Evolutionary conservation across 495 filamentous ascomycete species (phyloP), one percentile per base, ranked within the genome.

Genomic region (Aspergillus funiculosus): DNA sequence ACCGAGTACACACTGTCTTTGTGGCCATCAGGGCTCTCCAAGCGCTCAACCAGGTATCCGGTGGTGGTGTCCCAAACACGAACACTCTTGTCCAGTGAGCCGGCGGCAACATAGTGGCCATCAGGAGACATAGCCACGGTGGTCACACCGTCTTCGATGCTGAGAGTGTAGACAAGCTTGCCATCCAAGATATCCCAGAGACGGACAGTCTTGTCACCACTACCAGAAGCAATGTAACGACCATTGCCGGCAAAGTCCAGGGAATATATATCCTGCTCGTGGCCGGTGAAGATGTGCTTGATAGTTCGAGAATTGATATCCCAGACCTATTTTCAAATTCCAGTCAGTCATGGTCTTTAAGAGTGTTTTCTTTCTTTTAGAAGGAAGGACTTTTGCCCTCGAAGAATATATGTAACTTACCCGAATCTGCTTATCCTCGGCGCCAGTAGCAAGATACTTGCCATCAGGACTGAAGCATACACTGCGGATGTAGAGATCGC

Each of bases 261-360:
- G n/a, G 86, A 91, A 62, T 94, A 94, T 50, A 94, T 94, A 48
- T 94, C 88, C 61, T 94, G 88, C 63, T 94, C 88, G 61, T 94
- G 88, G 15, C 88, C 88, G 22, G 75, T 66, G 66, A 94, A 92
- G 3, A 85, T 87, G 50, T 87, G 81, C 46, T 83, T 83, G 60
- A 94, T 94, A 6, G 75, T 79, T 39, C 83, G 76, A 19, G 67
- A 70, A 37, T 72, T 72, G 52, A 94, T 94, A 64, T 94, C 88
- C 88, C 88, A 94, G 43, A 94, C 87, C 86, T 91, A 61, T 26
- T 14, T 25, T 10, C n/a, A 39, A 20, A 14, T 18, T 19, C 11
- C 15, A 10, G 36, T 46, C 30, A 52, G 46, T 31, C 43, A 26
- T 26, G 9, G 11, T n/a, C n/a, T n/a, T n/a, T n/a, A n/a, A n/a